A percentile compares a stretch with the other conserved stretches of the same genome.
Conservation (phyloP, 768 basidiomycete genomes). For the Phanerochaete sordida region DNA sequence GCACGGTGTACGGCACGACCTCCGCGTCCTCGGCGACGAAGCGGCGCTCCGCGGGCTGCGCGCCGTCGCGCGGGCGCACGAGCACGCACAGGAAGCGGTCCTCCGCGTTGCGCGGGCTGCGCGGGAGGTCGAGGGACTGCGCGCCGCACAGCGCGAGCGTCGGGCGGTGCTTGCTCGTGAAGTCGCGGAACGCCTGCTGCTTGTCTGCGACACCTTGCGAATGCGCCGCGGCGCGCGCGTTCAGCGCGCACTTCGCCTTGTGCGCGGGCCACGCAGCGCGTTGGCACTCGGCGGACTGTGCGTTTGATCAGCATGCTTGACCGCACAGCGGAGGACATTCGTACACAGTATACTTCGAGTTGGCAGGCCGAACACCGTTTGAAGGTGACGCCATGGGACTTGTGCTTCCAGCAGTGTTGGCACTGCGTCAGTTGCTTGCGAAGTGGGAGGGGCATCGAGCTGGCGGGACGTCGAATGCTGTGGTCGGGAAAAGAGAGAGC, state of each 20-base stretch:
- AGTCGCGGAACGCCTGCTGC: slow-evolving; percentile 12
- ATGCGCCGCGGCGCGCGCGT: not conserved
- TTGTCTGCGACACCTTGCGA: not conserved
- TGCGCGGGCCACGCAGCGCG: not conserved
- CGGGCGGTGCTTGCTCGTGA: slow-evolving; percentile 19
- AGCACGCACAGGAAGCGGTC: slow-evolving; percentile 10
- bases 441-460: not conserved
- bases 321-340: not conserved
- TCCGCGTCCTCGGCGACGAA: slow-evolving; percentile 11
- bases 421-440: not conserved
- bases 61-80: slow-evolving; percentile 9
- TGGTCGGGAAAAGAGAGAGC: too few relatives aligned
- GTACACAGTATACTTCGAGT: slow-evolving; percentile 4
- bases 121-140: slow-evolving; percentile 15
- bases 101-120: slow-evolving; percentile 6
- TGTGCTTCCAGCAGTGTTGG: not conserved
- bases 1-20: slow-evolving; percentile 10
- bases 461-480: too few relatives aligned
- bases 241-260: slow-evolving; percentile 4
- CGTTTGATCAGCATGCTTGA: not conserved
- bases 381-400: not conserved
- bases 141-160: slow-evolving; percentile 10
- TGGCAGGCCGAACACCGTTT: not conserved
- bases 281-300: not conserved
- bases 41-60: slow-evolving; percentile 7